Conservation (phyloP, 2,329 filamentous ascomycete species). For the Helotiales sp. region DNA sequence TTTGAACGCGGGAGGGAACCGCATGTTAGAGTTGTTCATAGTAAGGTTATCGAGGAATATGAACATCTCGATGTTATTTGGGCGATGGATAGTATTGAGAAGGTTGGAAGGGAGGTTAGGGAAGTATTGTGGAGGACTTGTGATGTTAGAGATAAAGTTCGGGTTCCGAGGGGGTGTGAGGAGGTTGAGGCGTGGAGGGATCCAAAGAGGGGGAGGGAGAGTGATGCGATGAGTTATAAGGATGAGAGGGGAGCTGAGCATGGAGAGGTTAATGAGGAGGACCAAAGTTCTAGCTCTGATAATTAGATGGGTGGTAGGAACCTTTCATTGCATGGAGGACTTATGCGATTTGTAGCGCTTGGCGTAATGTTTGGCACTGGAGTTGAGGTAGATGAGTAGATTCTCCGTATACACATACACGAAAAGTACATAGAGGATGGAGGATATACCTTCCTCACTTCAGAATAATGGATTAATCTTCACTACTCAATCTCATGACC, state of each 20-base stretch:
- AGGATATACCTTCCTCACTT: too few species aligned
- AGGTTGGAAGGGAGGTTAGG: slow-evolving; percentile 78
- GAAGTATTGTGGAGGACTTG: slow-evolving; percentile 84
- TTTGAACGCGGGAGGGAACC: slow-evolving; percentile 80
- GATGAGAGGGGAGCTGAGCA: neutral
- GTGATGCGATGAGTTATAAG: neutral
- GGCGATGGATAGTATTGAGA: slow-evolving; percentile 84
- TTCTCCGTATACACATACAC: too few species aligned
- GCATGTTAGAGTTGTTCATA: slow-evolving; percentile 75
- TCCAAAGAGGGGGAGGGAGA: slow-evolving; percentile 9
- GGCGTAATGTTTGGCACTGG: too few species aligned
- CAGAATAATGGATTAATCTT: too few species aligned
- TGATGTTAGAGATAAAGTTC: slow-evolving; percentile 31
- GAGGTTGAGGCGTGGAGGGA: slow-evolving; percentile 28
- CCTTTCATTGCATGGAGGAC: too few species aligned
- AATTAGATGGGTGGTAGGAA: neutral
- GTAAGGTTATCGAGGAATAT: slow-evolving; percentile 80
- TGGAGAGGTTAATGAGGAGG: neutral
- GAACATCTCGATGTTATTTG: slow-evolving; percentile 95
- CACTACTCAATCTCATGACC: too few species aligned
- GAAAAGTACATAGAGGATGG: too few species aligned
- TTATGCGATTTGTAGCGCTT: too few species aligned
- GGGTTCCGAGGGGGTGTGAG: slow-evolving; percentile 33
- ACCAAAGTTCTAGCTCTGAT: neutral
- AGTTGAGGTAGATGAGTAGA: too few species aligned